Conservation (phyloP, 768 basidiomycete genomes). For the Boletus tomentosulus region DNA sequence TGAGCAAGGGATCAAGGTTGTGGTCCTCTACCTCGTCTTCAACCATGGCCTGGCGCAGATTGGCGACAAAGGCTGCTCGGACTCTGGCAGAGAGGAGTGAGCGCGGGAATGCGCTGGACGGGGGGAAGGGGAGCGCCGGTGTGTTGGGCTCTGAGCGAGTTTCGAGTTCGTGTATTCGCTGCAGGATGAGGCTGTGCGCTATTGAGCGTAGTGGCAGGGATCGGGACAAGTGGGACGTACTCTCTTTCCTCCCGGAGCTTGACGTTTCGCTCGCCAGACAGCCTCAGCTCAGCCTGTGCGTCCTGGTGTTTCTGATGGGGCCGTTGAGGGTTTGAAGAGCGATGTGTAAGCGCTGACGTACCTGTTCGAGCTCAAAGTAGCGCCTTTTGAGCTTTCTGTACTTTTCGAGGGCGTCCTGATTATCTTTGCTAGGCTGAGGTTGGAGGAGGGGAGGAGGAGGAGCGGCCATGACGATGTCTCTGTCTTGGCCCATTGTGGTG, state of each 20-base stretch:
- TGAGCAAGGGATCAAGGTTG: constrained; percentile 41
- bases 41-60: constrained; percentile 44
- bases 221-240: constrained; percentile 36
- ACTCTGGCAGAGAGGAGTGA: constrained; percentile 40
- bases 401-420: constrained; percentile 53
- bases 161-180: constrained; percentile 62
- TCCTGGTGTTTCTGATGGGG: constrained; percentile 55
- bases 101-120: constrained; percentile 47
- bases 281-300: constrained; percentile 49
- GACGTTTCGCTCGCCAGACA: constrained; percentile 60
- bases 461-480: constrained; percentile 51
- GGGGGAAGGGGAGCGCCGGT: constrained; percentile 33
- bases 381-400: constrained; percentile 62
- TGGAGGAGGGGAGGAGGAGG: constrained; percentile 32
- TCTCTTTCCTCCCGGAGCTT: constrained; percentile 59
- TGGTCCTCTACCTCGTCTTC: constrained; percentile 45
- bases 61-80: constrained; percentile 43
- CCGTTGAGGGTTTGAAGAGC: neutral
- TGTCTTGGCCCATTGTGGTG: constrained; percentile 41
- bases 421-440: constrained; percentile 35
- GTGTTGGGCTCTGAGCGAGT: constrained; percentile 32
- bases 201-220: neutral
- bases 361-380: constrained; percentile 68
- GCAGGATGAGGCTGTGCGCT: constrained; percentile 44
- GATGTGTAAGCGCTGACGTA: constrained; percentile 30